These are phyloP conservation scores for Fonsecaea pedrosoi DNA, from an alignment of 2,329 filamentous ascomycete species.

Conservation along the genomic window DNA sequence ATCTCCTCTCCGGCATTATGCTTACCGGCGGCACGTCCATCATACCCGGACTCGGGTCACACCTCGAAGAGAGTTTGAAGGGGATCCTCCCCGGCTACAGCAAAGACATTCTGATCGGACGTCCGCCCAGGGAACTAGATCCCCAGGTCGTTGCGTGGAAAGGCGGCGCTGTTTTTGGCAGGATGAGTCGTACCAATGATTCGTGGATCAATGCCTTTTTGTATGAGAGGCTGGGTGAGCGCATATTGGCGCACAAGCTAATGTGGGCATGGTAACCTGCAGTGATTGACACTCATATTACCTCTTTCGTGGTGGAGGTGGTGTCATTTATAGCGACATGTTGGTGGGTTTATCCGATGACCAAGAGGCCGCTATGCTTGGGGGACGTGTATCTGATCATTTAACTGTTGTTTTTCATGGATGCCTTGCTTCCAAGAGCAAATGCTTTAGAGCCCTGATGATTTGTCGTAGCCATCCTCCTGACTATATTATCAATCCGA, in stretches of 20 bases:
- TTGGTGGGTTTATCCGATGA: not conserved
- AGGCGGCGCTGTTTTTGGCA: conserved; percentile 93
- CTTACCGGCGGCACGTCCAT: conserved; percentile 85
- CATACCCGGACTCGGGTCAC: conserved; percentile 77
- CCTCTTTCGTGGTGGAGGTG: not conserved
- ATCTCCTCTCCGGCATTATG: conserved; percentile 90
- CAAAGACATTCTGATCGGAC: conserved; percentile 71
- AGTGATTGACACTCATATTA: not conserved
- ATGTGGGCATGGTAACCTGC: conserved; percentile 63
- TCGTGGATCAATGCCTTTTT: conserved; percentile 90
- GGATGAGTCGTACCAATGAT: conserved; percentile 84
- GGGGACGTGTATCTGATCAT: not conserved
- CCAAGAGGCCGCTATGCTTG: not conserved
- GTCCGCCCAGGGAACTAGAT: conserved; percentile 88
- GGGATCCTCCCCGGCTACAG: conserved; percentile 65
- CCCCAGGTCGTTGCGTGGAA: conserved; percentile 98
- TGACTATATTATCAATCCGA: not conserved
- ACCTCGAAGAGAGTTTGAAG: conserved; percentile 82
- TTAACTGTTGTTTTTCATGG: not conserved
- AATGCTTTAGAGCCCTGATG: not conserved
- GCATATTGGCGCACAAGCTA: conserved; percentile 83
- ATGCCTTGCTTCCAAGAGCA: not conserved
- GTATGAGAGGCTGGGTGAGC: conserved; percentile 82
- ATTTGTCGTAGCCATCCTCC: not conserved
- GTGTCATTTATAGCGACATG: conserved; percentile 1